Evolutionary conservation across 1,139 yeast genomes (phyloP).

Genomic region (Barnettozyma hawaiiensis): DNA sequence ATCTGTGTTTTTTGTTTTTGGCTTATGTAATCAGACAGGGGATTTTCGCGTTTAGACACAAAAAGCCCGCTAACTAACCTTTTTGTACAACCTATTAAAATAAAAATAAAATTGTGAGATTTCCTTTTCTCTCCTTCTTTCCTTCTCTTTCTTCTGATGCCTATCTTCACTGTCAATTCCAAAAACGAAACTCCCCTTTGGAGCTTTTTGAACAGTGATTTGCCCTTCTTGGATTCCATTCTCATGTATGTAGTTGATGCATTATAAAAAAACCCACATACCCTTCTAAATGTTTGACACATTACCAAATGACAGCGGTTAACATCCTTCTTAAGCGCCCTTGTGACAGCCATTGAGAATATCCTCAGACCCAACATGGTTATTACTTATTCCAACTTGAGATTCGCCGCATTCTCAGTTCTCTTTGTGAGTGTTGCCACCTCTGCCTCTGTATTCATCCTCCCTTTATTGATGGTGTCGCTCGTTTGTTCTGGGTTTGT

Average conservation of each 20-base stretch:
- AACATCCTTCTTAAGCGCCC: constrained; percentile 7
- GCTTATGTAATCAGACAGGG: no score
- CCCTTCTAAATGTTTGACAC: not conserved
- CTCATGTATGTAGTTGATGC: constrained; percentile 12
- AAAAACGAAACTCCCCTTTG: constrained; percentile 13
- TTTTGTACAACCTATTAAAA: not conserved
- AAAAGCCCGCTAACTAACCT: not conserved
- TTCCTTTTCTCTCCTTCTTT: not conserved
- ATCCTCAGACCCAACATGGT: constrained; percentile 9
- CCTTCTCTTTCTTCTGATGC: constrained; percentile 3
- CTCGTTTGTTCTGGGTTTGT: constrained; percentile 24
- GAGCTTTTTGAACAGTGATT: constrained; percentile 11
- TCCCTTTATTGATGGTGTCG: constrained; percentile 22
- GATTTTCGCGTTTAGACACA: not conserved
- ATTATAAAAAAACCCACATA: no score
- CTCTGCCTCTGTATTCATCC: constrained; percentile 17
- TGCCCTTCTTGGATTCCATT: constrained; percentile 9
- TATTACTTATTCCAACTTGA: constrained; percentile 16
- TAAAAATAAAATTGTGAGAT: no score
- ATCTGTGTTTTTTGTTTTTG: no score
- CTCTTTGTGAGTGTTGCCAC: constrained; percentile 14
- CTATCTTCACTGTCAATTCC: constrained; percentile 7
- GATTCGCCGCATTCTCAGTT: constrained; percentile 16
- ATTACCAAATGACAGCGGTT: constrained; percentile 8
- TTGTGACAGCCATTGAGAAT: constrained; percentile 5